Evolutionary conservation across 805 yeast genomes (phyloP).

Genomic region (Candida maris): DNA sequence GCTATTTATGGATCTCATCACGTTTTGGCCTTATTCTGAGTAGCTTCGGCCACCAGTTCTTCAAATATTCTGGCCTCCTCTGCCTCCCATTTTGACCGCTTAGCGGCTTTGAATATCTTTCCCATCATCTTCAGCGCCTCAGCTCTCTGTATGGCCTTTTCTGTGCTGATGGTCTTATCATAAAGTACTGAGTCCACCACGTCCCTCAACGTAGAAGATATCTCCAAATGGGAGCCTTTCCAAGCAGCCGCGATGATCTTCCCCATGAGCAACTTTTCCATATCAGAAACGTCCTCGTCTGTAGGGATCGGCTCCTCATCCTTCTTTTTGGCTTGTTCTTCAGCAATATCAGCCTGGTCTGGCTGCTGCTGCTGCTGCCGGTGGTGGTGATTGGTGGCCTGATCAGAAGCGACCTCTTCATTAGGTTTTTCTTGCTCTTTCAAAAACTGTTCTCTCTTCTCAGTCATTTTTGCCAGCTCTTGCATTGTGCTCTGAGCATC

Average conservation of each 20-base stretch:
- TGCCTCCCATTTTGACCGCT: constrained; percentile 82
- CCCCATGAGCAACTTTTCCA: constrained; percentile 80
- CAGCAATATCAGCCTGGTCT: constrained; percentile 3
- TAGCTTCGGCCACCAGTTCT: constrained; percentile 86
- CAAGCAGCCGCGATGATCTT: constrained; percentile 92
- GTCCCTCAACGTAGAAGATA: constrained; percentile 71
- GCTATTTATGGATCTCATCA: constrained; percentile 24
- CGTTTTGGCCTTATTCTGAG: constrained; percentile 54
- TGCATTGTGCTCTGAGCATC: constrained; percentile 83
- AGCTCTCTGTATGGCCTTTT: constrained; percentile 70
- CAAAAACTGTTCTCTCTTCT: constrained; percentile 33
- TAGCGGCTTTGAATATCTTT: constrained; percentile 56
- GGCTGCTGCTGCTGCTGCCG: constrained; percentile 2
- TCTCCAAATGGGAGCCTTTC: constrained; percentile 89
- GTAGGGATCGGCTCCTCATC: constrained; percentile 38
- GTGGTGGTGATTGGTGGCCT: constrained; percentile 1
- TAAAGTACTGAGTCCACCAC: constrained; percentile 75
- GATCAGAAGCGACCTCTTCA: constrained; percentile 9
- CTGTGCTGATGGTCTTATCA: constrained; percentile 59
- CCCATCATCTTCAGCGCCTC: constrained; percentile 75
- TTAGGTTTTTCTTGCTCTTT: constrained; percentile 30
- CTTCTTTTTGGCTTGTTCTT: constrained; percentile 26
- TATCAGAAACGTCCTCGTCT: constrained; percentile 61
- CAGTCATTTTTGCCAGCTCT: constrained; percentile 71
- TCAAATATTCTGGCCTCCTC: constrained; percentile 91